Base-by-base conservation (phyloP, 2,329 filamentous ascomycete species). In the Aaosphaeria pasadenensis region DNA sequence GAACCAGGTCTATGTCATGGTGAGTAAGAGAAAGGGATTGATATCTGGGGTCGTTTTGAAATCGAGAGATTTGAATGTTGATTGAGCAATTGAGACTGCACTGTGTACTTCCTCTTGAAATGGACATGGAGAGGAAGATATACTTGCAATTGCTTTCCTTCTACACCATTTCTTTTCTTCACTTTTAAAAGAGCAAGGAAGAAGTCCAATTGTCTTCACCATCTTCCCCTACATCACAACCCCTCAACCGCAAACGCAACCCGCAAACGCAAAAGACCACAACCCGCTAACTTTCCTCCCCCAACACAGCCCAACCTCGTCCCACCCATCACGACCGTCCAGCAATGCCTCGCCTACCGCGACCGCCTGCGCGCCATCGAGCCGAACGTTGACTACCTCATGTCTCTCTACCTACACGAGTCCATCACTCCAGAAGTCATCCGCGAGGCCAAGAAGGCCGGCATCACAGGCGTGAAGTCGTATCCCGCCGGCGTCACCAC, bases 381-480 rank as follows among this genome's bases (percentile, higher is more conserved):
- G 53, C 75, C 76, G 1, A 69, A 74, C 48, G 76, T 79, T 45
- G 72, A 70, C 24, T 79, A 75, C 54, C 70, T 78, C 50, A 77
- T 78, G 75, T 77, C 74, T 6, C 66, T 79, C 5, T 79, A 78
- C 53, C 66, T 79, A 5, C 76, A 78, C 53, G 72, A 74, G 11
- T 66, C 69, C 45, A 76, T 78, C 52, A 77, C 71, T 1, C 73
- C 74, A 2, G 74, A 73, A 31, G 75, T 73, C 7, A 89, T 96
- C 59, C 79, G 79, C 43, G 80, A 89, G 59, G 90, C 91, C 39
- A 86, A 86, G 53, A 77, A 79, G 46, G 83, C 85, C 3, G 89
- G 89, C 5, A 82, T 95, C 58, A 76, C 74, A 28, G 87, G 87
- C 31, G 82, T 91, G 43, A 91, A 91, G 71, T 79, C 84, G 42